A percentile compares a stretch with the other conserved stretches of the same genome.
These are phyloP conservation scores for Chionographis japonica DNA, from an alignment of 106 monocot genomes.

Conservation along the genomic window DNA sequence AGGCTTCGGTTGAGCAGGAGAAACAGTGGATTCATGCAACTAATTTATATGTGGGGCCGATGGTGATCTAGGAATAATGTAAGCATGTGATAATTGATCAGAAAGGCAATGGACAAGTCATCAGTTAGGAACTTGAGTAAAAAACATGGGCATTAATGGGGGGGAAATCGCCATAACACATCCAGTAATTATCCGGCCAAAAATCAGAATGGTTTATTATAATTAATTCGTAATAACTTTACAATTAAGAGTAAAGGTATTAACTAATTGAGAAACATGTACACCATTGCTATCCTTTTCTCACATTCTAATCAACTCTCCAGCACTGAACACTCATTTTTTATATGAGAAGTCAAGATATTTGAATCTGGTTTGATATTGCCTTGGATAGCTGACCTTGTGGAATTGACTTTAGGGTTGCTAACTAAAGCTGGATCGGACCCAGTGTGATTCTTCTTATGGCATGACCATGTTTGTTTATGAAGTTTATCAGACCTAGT, in stretches of 20 bases:
- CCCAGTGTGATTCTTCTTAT: no score
- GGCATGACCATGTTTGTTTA: no score
- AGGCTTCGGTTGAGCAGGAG: not conserved
- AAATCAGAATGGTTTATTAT: no score
- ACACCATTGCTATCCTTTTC: constrained; percentile 14
- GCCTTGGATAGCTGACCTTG: not conserved
- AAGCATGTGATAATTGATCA: not conserved
- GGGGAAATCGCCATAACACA: no score
- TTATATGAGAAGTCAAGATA: not conserved
- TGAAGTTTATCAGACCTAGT: no score
- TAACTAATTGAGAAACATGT: not conserved
- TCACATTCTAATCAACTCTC: constrained; percentile 6
- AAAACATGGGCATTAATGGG: not conserved
- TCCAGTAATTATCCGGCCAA: no score
- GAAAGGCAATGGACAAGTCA: not conserved
- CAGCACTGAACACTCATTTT: constrained; percentile 4
- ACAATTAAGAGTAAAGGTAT: no score
- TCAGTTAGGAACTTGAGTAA: not conserved
- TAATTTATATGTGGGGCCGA: not conserved
- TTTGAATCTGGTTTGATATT: not conserved
- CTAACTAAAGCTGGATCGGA: not conserved
- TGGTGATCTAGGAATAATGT: not conserved
- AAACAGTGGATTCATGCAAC: not conserved
- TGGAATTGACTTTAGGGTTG: not conserved
- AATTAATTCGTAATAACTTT: no score